These are phyloP conservation scores for Tricholomella constricta DNA, from an alignment of 768 basidiomycete species.

Conservation along the genomic window DNA sequence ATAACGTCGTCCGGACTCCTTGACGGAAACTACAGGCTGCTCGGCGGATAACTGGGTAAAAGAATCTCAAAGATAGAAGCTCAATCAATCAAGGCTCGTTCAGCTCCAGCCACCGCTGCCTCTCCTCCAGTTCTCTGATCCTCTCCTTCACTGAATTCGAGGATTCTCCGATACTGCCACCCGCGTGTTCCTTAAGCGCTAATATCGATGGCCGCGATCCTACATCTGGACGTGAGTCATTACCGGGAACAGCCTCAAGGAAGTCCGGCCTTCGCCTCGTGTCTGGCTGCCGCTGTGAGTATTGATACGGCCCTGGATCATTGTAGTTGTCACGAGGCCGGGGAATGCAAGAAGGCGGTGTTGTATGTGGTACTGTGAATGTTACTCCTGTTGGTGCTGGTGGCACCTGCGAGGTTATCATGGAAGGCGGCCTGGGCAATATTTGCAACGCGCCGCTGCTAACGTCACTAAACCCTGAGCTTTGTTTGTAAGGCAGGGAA, in stretches of 20 bases:
- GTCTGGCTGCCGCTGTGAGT: background rate
- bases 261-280: background rate
- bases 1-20: background rate
- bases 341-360: background rate
- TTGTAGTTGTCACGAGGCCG: background rate
- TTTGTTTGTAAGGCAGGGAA: conserved; percentile 1
- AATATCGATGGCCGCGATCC: conserved; percentile 2
- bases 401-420: background rate
- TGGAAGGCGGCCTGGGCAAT: conserved; percentile 18
- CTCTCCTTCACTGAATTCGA: conserved; percentile 42
- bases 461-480: background rate
- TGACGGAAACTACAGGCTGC: too few species aligned
- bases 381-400: background rate
- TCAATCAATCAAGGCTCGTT: conserved; percentile 2
- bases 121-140: conserved; percentile 41
- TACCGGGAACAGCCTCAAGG: background rate
- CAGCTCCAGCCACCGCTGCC: conserved; percentile 10
- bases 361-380: background rate
- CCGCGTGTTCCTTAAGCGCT: background rate
- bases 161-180: conserved; percentile 3
- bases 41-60: too few species aligned
- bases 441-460: conserved; percentile 12
- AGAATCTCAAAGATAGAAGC: background rate
- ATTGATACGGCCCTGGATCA: background rate
- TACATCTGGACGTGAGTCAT: background rate